Evolutionary conservation across 352 stramenopile species (phyloP).

Genomic region (Plasmopara muralis): DNA sequence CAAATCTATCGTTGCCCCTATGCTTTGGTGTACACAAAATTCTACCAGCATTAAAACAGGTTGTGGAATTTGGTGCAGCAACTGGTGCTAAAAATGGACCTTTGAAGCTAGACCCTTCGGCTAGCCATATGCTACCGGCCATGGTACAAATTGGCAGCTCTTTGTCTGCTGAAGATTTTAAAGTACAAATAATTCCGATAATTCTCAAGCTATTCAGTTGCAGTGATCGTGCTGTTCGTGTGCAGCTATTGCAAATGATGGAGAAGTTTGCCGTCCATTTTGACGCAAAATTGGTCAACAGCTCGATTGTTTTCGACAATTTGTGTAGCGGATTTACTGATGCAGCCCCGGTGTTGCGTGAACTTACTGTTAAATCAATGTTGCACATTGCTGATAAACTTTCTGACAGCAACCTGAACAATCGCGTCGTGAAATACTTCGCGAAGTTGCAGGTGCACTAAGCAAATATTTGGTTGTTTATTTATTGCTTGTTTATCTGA

Average conservation of each 20-base stretch:
- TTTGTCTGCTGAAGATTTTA: slow-evolving; percentile 77
- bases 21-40: slow-evolving; percentile 84
- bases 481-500: neutral
- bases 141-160: slow-evolving; percentile 83
- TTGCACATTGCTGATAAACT: slow-evolving; percentile 88
- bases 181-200: slow-evolving; percentile 80
- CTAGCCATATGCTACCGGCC: slow-evolving; percentile 82
- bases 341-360: slow-evolving; percentile 75
- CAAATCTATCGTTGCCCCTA: slow-evolving; percentile 61
- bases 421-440: slow-evolving; percentile 90
- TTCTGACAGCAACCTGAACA: slow-evolving; percentile 87
- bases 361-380: slow-evolving; percentile 91
- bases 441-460: slow-evolving; percentile 77
- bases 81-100: slow-evolving; percentile 48
- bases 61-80: slow-evolving; percentile 72
- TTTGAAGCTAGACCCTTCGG: slow-evolving; percentile 76
- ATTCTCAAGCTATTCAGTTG: slow-evolving; percentile 88
- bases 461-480: neutral
- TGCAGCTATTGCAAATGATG: slow-evolving; percentile 90
- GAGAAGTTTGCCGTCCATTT: slow-evolving; percentile 85
- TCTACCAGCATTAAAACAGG: slow-evolving; percentile 69
- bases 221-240: slow-evolving; percentile 86
- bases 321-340: slow-evolving; percentile 90
- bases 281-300: slow-evolving; percentile 88
- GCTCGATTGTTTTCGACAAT: slow-evolving; percentile 85